A percentile compares a stretch with the other conserved stretches of the same genome.
These are phyloP conservation scores for Aegilops umbellulata DNA, from an alignment of 176 grass and related monocot species.

Conservation along the genomic window DNA sequence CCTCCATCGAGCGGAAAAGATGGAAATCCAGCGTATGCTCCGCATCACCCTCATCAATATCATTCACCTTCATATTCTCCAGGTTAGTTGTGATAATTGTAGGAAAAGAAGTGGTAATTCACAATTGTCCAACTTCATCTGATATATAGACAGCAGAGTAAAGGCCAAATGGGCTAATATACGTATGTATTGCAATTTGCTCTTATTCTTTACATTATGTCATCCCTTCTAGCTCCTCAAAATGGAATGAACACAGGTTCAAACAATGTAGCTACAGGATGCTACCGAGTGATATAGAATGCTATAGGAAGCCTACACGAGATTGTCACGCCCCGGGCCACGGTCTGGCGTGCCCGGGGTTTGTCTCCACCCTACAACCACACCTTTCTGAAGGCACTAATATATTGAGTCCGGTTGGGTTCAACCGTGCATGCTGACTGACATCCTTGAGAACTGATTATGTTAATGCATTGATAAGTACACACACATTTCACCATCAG, in stretches of 20 bases:
- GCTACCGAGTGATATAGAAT: not conserved
- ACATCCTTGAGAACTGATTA: slow-evolving; percentile 1
- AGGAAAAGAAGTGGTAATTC: not conserved
- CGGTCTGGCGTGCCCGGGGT: not conserved
- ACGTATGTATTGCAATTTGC: slow-evolving; percentile 4
- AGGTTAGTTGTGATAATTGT: slow-evolving; percentile 40
- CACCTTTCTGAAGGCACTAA: slow-evolving; percentile 20
- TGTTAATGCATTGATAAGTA: slow-evolving; percentile 4
- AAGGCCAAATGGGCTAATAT: not conserved
- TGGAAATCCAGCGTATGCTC: slow-evolving; percentile 51
- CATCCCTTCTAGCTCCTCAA: slow-evolving; percentile 42
- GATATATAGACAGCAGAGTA: not conserved
- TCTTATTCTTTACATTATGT: slow-evolving; percentile 17
- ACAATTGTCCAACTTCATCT: not conserved
- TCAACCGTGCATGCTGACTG: not conserved
- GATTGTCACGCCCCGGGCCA: not conserved
- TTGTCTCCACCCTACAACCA: not conserved
- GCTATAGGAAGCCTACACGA: not conserved
- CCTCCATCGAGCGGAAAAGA: slow-evolving; percentile 43
- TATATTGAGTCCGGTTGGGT: not conserved
- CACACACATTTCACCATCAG: not conserved
- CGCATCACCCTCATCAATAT: slow-evolving; percentile 30
- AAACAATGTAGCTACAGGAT: slow-evolving; percentile 5
- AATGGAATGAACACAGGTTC: slow-evolving; percentile 19
- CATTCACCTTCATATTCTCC: slow-evolving; percentile 39